A percentile compares a stretch with the other conserved stretches of the same genome.
Evolutionary conservation across 257 asterid species (phyloP).

Genomic region (Solanum bulbocastanum): DNA sequence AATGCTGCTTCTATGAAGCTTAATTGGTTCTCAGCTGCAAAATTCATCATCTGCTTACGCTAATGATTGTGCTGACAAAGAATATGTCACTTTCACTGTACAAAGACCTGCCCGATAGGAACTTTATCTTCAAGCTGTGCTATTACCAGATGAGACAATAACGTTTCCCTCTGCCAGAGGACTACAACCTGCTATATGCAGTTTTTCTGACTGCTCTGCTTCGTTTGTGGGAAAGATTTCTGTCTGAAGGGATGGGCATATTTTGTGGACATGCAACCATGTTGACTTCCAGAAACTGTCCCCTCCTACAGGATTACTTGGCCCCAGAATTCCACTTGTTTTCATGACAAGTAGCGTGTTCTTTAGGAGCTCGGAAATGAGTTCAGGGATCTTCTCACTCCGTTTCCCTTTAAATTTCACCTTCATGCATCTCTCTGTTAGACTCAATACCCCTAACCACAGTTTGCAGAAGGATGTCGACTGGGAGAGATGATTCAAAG

Average conservation of each 20-base stretch:
- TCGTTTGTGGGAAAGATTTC: slow-evolving; percentile 67
- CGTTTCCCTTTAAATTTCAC: slow-evolving; percentile 58
- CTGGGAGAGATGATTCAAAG: slow-evolving; percentile 42
- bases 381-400: slow-evolving; percentile 68
- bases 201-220: slow-evolving; percentile 37
- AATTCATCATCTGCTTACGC: not conserved
- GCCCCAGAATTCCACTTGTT: slow-evolving; percentile 53
- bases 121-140: slow-evolving; percentile 35
- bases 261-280: slow-evolving; percentile 63
- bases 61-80: not conserved
- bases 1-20: not conserved
- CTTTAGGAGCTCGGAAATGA: slow-evolving; percentile 83
- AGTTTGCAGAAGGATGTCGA: slow-evolving; percentile 49
- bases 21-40: not conserved
- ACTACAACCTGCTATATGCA: slow-evolving; percentile 15
- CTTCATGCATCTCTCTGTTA: slow-evolving; percentile 52
- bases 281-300: slow-evolving; percentile 76
- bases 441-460: slow-evolving; percentile 54
- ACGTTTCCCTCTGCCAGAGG: slow-evolving; percentile 28
- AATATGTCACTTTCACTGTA: not conserved
- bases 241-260: slow-evolving; percentile 54
- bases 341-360: slow-evolving; percentile 75
- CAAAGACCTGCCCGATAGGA: not conserved
- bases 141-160: slow-evolving; percentile 43
- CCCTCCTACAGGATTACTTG: slow-evolving; percentile 40